Conservation (phyloP, 2,329 filamentous ascomycete species). For the Colletotrichum sp. region DNA sequence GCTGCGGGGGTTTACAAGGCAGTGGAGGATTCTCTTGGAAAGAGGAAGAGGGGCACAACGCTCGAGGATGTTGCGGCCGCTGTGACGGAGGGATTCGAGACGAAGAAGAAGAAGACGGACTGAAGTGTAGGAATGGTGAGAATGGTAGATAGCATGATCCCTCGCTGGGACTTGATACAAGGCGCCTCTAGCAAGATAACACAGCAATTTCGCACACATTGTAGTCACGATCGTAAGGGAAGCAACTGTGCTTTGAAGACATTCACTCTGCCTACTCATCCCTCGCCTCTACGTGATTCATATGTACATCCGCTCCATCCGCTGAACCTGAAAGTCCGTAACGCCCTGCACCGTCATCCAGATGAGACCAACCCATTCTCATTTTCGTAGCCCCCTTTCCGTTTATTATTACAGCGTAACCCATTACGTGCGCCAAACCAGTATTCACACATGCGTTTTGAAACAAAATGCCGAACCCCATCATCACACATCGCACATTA, state of each 20-base stretch:
- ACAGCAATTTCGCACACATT: neutral
- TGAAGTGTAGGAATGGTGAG: neutral
- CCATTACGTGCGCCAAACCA: neutral
- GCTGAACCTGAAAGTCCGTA: neutral
- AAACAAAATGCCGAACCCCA: neutral
- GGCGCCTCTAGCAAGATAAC: neutral
- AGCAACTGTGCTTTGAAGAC: neutral
- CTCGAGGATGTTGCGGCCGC: constrained; percentile 61
- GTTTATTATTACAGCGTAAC: neutral
- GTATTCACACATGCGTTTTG: neutral
- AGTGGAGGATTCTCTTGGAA: constrained; percentile 64
- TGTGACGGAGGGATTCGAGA: constrained; percentile 51
- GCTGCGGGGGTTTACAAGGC: constrained; percentile 66
- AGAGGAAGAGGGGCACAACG: constrained; percentile 60
- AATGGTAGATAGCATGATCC: neutral
- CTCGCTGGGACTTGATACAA: neutral
- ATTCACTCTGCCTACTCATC: neutral
- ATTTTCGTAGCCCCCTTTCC: neutral
- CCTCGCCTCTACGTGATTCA: neutral
- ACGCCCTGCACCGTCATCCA: neutral
- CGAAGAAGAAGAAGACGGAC: constrained; percentile 45
- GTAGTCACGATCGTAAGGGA: neutral
- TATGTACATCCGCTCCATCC: neutral
- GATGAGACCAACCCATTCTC: neutral
- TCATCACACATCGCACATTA: neutral